Conservation (phyloP, 2,329 filamentous ascomycete genomes). For the Nothopassalora personata region DNA sequence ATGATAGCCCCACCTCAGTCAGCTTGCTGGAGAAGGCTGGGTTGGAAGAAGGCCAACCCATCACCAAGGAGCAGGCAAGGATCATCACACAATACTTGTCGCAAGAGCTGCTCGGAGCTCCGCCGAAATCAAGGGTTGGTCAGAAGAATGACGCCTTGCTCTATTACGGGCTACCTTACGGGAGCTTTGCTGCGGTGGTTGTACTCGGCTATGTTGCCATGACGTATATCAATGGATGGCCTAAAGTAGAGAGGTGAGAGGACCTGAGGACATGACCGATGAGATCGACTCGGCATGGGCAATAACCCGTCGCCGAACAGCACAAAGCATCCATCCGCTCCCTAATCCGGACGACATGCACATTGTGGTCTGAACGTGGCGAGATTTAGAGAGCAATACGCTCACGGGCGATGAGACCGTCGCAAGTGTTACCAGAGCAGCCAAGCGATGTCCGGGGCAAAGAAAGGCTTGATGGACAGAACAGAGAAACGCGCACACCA, state of each 20-base stretch:
- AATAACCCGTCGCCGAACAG: neutral
- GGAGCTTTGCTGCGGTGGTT: constrained; percentile 28
- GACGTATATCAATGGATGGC: constrained; percentile 37
- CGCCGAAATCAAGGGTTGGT: constrained; percentile 5
- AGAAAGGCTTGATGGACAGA: neutral
- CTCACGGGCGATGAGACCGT: neutral
- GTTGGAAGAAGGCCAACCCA: constrained; percentile 29
- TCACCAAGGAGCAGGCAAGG: constrained; percentile 32
- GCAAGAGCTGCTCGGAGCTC: constrained; percentile 25
- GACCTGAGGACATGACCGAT: neutral
- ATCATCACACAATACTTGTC: constrained; percentile 27
- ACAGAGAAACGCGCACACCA: neutral
- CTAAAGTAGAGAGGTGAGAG: constrained; percentile 41
- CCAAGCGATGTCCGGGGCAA: neutral
- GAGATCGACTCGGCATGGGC: neutral
- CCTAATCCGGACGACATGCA: neutral
- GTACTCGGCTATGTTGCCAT: constrained; percentile 30
- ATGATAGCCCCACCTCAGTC: constrained; percentile 23
- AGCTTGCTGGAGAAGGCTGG: constrained; percentile 28
- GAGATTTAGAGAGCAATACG: neutral
- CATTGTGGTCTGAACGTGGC: neutral
- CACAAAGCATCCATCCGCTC: too few relatives aligned
- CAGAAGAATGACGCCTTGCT: constrained; percentile 16
- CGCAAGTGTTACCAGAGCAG: neutral
- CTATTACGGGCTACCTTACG: constrained; percentile 28